These are phyloP conservation scores for Boletus speciosus DNA, from an alignment of 768 basidiomycete genomes.

Conservation along the genomic window DNA sequence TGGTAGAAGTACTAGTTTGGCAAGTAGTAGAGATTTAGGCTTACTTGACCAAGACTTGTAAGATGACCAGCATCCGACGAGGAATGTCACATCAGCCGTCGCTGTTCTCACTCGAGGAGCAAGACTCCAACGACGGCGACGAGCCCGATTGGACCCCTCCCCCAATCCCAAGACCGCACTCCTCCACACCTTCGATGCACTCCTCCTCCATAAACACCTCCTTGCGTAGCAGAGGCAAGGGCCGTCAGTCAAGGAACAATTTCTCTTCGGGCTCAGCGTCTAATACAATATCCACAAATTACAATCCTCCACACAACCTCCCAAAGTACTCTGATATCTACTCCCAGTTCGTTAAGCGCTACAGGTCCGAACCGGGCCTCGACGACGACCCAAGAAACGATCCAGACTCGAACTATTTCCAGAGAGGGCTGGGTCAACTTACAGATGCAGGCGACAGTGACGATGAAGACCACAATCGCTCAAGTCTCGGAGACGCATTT, in stretches of 20 bases:
- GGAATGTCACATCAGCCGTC: slow-evolving; percentile 54
- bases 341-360: slow-evolving; percentile 75
- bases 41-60: background rate
- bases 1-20: background rate
- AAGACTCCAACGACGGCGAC: slow-evolving; percentile 45
- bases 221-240: slow-evolving; percentile 31
- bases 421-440: slow-evolving; percentile 64
- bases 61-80: slow-evolving; percentile 25
- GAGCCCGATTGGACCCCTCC: slow-evolving; percentile 45
- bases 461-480: slow-evolving; percentile 59
- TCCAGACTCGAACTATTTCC: slow-evolving; percentile 81
- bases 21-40: background rate
- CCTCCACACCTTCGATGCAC: slow-evolving; percentile 20
- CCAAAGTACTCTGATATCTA: slow-evolving; percentile 61
- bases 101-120: slow-evolving; percentile 62
- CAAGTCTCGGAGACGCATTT: slow-evolving; percentile 42
- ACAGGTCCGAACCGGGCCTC: slow-evolving; percentile 60
- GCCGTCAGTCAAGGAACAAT: slow-evolving; percentile 28
- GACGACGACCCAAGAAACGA: slow-evolving; percentile 72
- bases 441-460: slow-evolving; percentile 72
- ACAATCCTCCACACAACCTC: slow-evolving; percentile 28
- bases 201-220: slow-evolving; percentile 31
- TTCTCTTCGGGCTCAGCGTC: slow-evolving; percentile 30
- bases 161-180: slow-evolving; percentile 26
- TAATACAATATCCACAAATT: slow-evolving; percentile 27